Evolutionary conservation across 1,139 yeast genomes (phyloP).

Genomic region (Citeromyces hawaiiensis): DNA sequence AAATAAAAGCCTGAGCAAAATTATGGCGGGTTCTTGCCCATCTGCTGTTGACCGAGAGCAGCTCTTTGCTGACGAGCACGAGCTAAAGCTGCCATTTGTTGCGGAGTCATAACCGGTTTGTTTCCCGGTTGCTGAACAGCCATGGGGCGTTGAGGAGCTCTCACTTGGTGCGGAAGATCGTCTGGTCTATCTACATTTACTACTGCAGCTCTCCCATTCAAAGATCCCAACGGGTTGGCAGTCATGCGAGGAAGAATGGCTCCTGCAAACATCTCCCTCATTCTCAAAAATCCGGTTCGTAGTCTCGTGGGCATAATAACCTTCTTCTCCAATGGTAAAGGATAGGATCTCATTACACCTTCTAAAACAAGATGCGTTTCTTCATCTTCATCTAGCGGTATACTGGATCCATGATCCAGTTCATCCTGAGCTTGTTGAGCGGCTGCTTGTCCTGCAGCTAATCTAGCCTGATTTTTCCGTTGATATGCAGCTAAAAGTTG

Average conservation of each 20-base stretch:
- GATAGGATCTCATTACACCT: constrained; percentile 74
- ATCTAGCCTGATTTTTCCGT: constrained; percentile 81
- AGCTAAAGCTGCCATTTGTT: constrained; percentile 9
- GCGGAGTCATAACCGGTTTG: constrained; percentile 14
- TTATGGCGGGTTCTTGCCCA: constrained; percentile 2
- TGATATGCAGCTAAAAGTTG: constrained; percentile 80
- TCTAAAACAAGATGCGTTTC: constrained; percentile 89
- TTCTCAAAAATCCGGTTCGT: constrained; percentile 61
- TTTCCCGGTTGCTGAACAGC: constrained; percentile 18
- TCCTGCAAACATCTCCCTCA: constrained; percentile 73
- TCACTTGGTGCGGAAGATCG: constrained; percentile 44
- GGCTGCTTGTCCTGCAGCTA: constrained; percentile 70
- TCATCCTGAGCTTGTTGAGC: constrained; percentile 36
- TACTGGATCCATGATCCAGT: constrained; percentile 23
- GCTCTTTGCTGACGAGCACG: constrained; percentile 13
- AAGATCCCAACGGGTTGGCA: constrained; percentile 44
- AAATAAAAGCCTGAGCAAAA: background rate
- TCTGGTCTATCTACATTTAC: constrained; percentile 51
- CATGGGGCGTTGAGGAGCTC: constrained; percentile 37
- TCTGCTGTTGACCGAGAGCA: constrained; percentile 7
- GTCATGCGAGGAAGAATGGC: constrained; percentile 31
- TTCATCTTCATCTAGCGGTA: constrained; percentile 59
- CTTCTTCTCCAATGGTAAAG: constrained; percentile 72
- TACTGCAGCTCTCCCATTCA: constrained; percentile 67
- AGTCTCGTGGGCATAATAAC: constrained; percentile 58